Evolutionary conservation across 208 protist genomes (phyloP).

Genomic region (Tritrichomonas musculus): DNA sequence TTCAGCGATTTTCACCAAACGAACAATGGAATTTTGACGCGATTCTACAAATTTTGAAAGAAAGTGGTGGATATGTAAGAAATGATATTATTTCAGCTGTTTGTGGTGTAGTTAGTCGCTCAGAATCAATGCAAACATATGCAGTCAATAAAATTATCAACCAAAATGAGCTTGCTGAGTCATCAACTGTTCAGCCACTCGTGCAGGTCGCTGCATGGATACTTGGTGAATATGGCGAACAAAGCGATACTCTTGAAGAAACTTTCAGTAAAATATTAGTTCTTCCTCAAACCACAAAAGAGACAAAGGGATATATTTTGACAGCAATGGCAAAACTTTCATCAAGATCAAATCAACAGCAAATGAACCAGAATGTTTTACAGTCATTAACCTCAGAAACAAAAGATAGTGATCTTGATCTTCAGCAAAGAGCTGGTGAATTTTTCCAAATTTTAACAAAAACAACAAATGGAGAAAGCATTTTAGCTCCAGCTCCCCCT

Average conservation of each 20-base stretch:
- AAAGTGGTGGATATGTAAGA: neutral
- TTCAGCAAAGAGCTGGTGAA: neutral
- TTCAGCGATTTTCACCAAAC: neutral
- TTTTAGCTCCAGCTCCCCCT: neutral
- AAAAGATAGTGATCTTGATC: neutral
- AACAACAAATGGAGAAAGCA: neutral
- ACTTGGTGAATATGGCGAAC: neutral
- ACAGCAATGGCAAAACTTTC: neutral
- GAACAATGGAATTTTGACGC: conserved; percentile 25
- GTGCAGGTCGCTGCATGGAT: conserved; percentile 20
- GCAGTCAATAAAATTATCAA: neutral
- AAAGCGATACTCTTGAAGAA: neutral
- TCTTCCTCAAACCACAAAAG: conserved; percentile 6
- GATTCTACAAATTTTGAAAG: neutral
- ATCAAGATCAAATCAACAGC: neutral
- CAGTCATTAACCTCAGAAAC: neutral
- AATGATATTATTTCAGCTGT: neutral
- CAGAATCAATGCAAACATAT: neutral
- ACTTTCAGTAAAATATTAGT: neutral
- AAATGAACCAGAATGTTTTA: neutral
- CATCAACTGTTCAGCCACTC: conserved; percentile 2
- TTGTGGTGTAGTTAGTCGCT: neutral
- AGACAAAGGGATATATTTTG: neutral
- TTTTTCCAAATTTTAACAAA: neutral
- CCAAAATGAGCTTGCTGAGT: neutral